Conservation (phyloP, 139 green algal genomes). For the Tetradesmus lagerheimii region DNA sequence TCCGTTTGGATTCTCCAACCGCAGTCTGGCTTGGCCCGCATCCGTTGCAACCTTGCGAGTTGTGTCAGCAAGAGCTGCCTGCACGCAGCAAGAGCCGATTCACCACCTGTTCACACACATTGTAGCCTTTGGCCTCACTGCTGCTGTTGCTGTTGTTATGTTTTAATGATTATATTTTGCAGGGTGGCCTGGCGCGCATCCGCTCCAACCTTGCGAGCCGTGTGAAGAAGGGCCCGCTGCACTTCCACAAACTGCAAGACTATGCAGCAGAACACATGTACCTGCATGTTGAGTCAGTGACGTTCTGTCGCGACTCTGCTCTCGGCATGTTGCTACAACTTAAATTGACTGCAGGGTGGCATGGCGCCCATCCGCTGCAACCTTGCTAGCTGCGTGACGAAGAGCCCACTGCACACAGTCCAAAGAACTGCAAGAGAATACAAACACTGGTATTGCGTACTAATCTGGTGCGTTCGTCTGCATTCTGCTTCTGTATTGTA, state of each 20-base stretch:
- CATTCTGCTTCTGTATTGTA: background rate
- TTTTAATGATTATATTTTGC: too few relatives aligned
- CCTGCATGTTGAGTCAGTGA: background rate
- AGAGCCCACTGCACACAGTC: conserved; percentile 66
- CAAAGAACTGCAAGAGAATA: too few relatives aligned
- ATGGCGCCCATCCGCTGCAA: conserved; percentile 91
- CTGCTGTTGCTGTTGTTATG: background rate
- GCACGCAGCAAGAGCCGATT: conserved; percentile 52
- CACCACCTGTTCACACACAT: background rate
- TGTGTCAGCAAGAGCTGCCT: conserved; percentile 92
- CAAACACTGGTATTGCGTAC: too few relatives aligned
- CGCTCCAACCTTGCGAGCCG: conserved; percentile 87
- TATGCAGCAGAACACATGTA: too few relatives aligned
- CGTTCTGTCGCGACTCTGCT: too few relatives aligned
- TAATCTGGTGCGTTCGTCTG: too few relatives aligned
- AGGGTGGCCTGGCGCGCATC: conserved; percentile 90
- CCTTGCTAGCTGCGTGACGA: conserved; percentile 90
- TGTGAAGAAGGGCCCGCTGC: conserved; percentile 89
- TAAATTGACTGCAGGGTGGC: conserved; percentile 71
- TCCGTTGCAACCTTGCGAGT: conserved; percentile 89
- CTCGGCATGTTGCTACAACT: too few relatives aligned
- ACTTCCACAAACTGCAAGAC: too few relatives aligned
- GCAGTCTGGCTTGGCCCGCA: conserved; percentile 84
- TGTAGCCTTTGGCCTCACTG: background rate
- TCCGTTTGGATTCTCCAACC: too few relatives aligned